Evolutionary conservation across 2,329 filamentous ascomycete species (phyloP).

Genomic region (Corinectria fuckeliana): DNA sequence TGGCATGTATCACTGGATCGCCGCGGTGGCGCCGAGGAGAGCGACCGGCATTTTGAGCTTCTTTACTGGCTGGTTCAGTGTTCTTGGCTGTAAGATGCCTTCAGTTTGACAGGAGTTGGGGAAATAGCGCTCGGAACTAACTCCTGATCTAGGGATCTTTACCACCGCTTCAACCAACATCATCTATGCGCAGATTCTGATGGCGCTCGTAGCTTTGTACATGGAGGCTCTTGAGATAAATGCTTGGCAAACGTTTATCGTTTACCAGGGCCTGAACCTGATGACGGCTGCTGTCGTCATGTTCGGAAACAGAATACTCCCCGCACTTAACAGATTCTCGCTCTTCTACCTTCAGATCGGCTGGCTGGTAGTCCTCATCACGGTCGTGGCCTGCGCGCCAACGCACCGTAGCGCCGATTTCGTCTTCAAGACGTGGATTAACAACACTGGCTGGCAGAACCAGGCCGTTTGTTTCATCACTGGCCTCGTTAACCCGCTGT

Average conservation of each 20-base stretch:
- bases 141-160: constrained; percentile 46
- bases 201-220: constrained; percentile 51
- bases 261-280: constrained; percentile 51
- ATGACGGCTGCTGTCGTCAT: constrained; percentile 52
- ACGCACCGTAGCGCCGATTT: constrained; percentile 53
- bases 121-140: not conserved
- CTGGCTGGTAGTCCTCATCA: constrained; percentile 55
- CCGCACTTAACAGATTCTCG: constrained; percentile 50
- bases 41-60: constrained; percentile 51
- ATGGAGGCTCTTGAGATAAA: constrained; percentile 47
- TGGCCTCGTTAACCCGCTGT: constrained; percentile 56
- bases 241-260: constrained; percentile 56
- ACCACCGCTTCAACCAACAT: constrained; percentile 53
- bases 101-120: not conserved
- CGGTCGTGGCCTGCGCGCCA: constrained; percentile 54
- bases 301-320: constrained; percentile 55
- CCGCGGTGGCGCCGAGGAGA: constrained; percentile 50
- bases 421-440: constrained; percentile 59
- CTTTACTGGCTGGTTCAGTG: constrained; percentile 52
- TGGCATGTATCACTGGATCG: constrained; percentile 60
- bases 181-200: constrained; percentile 50
- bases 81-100: constrained; percentile 43
- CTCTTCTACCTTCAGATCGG: constrained; percentile 54
- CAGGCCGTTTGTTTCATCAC: constrained; percentile 58
- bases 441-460: constrained; percentile 59